A percentile compares a stretch with the other conserved stretches of the same genome.
phyloP scores from a whole-genome alignment of 108 stramenopile genomes.

The Skeletonema costatum region DNA sequence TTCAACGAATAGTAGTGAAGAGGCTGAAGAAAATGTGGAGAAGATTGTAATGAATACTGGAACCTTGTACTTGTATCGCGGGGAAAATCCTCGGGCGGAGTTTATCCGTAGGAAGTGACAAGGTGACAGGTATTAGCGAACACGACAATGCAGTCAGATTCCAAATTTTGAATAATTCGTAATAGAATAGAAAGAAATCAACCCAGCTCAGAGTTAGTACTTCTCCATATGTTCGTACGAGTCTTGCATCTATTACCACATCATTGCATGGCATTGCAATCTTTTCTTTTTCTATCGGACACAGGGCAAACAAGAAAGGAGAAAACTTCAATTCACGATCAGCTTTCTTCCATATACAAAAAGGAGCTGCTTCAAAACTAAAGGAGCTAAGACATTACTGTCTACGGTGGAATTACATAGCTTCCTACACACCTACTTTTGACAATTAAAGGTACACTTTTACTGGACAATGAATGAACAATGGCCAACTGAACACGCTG shows the following conservation, averaged over 20 bases:
- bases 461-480: not conserved
- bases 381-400: too few species aligned
- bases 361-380: too few species aligned
- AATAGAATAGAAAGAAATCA: not conserved
- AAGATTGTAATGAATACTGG: constrained; percentile 63
- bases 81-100: constrained; percentile 49
- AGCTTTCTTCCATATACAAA: too few species aligned
- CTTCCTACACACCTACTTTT: not conserved
- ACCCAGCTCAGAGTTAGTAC: not conserved
- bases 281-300: too few species aligned
- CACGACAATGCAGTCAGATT: not conserved
- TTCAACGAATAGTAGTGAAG: constrained; percentile 2
- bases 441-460: not conserved
- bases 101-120: constrained; percentile 56
- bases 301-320: too few species aligned
- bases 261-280: too few species aligned
- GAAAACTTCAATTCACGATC: too few species aligned
- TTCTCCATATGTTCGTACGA: too few species aligned
- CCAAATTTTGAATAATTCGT: not conserved
- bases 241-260: too few species aligned
- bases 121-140: not conserved
- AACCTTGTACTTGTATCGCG: constrained; percentile 61
- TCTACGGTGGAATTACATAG: too few species aligned
- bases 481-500: not conserved
- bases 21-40: constrained; percentile 38